These are phyloP conservation scores for Coelastrella sp. DNA, from an alignment of 139 green algal species.

Conservation along the genomic window DNA sequence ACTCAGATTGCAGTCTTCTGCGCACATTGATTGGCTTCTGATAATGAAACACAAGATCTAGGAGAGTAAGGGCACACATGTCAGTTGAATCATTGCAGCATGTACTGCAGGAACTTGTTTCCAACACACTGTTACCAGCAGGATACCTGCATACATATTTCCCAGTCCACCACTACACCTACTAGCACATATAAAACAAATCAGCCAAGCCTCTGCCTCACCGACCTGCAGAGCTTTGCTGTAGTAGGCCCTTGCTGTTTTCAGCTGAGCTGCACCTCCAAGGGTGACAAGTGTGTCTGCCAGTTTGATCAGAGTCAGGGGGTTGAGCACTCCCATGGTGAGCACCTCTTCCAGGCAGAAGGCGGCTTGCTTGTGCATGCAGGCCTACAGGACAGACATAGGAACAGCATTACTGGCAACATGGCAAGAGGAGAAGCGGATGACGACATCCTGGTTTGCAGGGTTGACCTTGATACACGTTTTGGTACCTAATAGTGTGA, in stretches of 20 bases:
- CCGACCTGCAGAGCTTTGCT: slow-evolving; percentile 72
- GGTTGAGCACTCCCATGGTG: slow-evolving; percentile 68
- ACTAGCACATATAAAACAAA: not conserved
- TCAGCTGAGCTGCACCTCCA: slow-evolving; percentile 57
- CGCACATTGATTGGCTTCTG: not conserved
- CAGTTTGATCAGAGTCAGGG: slow-evolving; percentile 69
- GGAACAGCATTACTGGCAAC: too few species aligned
- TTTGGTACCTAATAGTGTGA: too few species aligned
- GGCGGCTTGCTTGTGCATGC: slow-evolving; percentile 83
- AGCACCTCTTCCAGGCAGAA: slow-evolving; percentile 92
- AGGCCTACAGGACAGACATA: not conserved
- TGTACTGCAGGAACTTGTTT: too few species aligned
- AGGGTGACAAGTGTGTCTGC: slow-evolving; percentile 86
- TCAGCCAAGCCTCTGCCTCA: slow-evolving; percentile 14
- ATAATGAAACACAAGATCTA: too few species aligned
- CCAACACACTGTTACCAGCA: too few species aligned
- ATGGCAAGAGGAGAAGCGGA: too few species aligned
- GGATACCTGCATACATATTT: too few species aligned
- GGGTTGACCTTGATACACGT: too few species aligned
- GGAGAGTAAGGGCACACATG: too few species aligned
- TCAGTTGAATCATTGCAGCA: too few species aligned
- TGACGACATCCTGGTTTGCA: slow-evolving; percentile 65
- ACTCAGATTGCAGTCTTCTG: not conserved
- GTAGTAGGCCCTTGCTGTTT: slow-evolving; percentile 80
- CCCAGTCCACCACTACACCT: too few species aligned